Base-by-base conservation (phyloP, 345 rosid species). In the Nephelium lappaceum region DNA sequence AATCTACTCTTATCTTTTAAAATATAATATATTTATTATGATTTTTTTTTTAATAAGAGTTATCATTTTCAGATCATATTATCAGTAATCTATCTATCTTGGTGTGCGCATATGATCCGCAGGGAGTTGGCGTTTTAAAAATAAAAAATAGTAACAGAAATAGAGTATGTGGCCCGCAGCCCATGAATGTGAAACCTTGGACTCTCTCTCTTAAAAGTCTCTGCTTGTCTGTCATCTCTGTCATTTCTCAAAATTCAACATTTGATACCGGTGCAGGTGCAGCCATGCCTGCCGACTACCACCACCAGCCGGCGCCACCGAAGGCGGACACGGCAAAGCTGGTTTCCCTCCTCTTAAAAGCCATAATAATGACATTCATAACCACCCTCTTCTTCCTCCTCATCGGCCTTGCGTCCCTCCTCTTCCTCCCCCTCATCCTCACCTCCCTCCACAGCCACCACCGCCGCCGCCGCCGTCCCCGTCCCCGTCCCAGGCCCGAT, bases 281-380 rank as follows among this genome's bases (percentile, higher is more conserved):
- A 65, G 47, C 73, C 83, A 62, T 75, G 83, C 82, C 83, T 10
- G 14, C 69, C 73, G 77, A 61, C 58, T 71, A 45, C 43, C 78
- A 19, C 10, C 72, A 57, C 39, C 84, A 85, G 5, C 69, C 78
- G 23, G 21, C 77, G 16, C 79, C 87, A 2, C 92, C 87, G 3
- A 93, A 95, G 70, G 82, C 79, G 5, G 81, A 84, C 81, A 81
- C 71, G 12, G 7, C 64, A 60, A 83, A 77, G 71, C 74, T 95
- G 68, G 90, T 95, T 11, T 90, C 94, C 1, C 65, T 87, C 14
- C 61, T 93, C 81, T 88, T 93, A 38, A 89, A 90, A 47, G 84
- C 87, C 78, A 71, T 91, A 0, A 93, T 92, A 71, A 95, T 92
- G 99, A 82, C 88, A 70, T 73, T 90, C 6, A 71, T 90, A n/a